Evolutionary conservation across 306 rosid genomes (phyloP).

Genomic region (Malus domestica): ASM211411v1 NC_041801.1:14883501-14884000

Average conservation of each 20-base stretch:
- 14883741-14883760: not conserved
- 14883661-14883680: conserved; percentile 9
- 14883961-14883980: not conserved
- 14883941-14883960: not conserved
- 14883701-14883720: not conserved
- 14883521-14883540: not conserved
- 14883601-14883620: conserved; percentile 3
- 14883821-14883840: not conserved
- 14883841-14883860: not conserved
- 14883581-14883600: not conserved
- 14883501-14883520: not conserved
- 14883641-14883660: not conserved
- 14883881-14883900: not conserved
- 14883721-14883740: not conserved
- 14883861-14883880: conserved; percentile 3
- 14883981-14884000: not conserved
- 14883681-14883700: conserved; percentile 1
- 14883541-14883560: conserved; percentile 1
- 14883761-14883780: not conserved
- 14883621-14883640: not conserved
- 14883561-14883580: not conserved
- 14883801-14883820: not conserved
- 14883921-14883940: conserved; percentile 2
- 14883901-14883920: not conserved
- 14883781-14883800: not conserved